Conservation (phyloP, 31 red algal species). For the Odonthalia washingtoniensis region DNA sequence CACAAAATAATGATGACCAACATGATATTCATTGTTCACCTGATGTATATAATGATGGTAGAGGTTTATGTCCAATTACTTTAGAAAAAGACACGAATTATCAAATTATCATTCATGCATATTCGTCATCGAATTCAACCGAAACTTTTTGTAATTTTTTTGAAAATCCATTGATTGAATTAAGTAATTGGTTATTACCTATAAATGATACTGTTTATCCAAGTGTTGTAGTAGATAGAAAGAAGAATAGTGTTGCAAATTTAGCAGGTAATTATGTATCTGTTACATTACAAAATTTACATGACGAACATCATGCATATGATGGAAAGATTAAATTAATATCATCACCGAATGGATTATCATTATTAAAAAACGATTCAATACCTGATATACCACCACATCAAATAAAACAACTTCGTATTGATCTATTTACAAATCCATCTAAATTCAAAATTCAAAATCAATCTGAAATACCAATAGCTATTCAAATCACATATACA, state of each 20-base stretch:
- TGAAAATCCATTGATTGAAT: constrained; percentile 8
- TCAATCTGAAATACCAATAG: neutral
- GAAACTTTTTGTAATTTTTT: constrained; percentile 42
- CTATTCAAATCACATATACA: constrained; percentile 30
- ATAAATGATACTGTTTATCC: constrained; percentile 54
- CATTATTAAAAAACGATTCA: constrained; percentile 14
- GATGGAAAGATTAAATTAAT: constrained; percentile 26
- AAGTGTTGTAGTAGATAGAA: constrained; percentile 31
- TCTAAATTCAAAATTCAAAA: neutral
- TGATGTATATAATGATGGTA: constrained; percentile 51
- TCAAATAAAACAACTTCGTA: constrained; percentile 33
- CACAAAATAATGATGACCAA: neutral
- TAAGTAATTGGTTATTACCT: constrained; percentile 15
- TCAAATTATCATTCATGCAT: constrained; percentile 41
- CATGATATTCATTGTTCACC: constrained; percentile 2
- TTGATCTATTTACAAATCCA: constrained; percentile 45
- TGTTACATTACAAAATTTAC: constrained; percentile 54
- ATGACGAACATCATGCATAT: constrained; percentile 34
- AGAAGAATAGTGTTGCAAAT: neutral
- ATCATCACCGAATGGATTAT: constrained; percentile 31
- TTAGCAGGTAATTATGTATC: constrained; percentile 53
- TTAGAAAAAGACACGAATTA: constrained; percentile 47
- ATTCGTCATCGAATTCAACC: constrained; percentile 8
- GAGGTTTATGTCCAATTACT: constrained; percentile 29
- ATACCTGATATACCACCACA: constrained; percentile 39